Conservation (phyloP, 257 asterid genomes). For the Solanum peruvianum region DNA sequence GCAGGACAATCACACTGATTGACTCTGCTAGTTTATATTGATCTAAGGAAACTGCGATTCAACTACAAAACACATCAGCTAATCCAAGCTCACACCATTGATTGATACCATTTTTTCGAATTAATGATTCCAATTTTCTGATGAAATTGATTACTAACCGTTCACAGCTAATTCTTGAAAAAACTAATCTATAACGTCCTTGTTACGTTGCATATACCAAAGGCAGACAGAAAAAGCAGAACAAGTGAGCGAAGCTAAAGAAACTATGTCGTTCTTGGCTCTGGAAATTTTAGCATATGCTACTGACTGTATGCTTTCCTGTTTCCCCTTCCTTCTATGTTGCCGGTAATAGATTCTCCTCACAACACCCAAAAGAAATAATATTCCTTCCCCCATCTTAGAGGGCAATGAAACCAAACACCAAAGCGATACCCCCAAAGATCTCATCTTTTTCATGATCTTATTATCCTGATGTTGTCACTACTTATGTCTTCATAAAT, state of each 20-base stretch:
- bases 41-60: neutral
- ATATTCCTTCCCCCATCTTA: neutral
- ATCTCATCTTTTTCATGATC: neutral
- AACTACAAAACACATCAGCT: neutral
- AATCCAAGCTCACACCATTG: neutral
- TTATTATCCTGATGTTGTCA: neutral
- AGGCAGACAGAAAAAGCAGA: neutral
- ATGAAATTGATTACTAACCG: no score
- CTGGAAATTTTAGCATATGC: neutral
- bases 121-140: no score
- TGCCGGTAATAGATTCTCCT: neutral
- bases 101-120: neutral
- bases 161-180: neutral
- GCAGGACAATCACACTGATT: neutral
- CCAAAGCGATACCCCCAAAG: neutral
- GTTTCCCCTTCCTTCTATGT: neutral
- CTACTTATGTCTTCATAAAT: neutral
- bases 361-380: neutral
- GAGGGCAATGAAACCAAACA: neutral
- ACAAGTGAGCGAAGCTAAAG: neutral
- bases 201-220: neutral
- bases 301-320: neutral
- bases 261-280: neutral
- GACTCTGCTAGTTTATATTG: neutral
- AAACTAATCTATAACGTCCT: neutral